Base-by-base conservation (phyloP, 2,329 filamentous ascomycete species). In the Cadophora sp. region DNA sequence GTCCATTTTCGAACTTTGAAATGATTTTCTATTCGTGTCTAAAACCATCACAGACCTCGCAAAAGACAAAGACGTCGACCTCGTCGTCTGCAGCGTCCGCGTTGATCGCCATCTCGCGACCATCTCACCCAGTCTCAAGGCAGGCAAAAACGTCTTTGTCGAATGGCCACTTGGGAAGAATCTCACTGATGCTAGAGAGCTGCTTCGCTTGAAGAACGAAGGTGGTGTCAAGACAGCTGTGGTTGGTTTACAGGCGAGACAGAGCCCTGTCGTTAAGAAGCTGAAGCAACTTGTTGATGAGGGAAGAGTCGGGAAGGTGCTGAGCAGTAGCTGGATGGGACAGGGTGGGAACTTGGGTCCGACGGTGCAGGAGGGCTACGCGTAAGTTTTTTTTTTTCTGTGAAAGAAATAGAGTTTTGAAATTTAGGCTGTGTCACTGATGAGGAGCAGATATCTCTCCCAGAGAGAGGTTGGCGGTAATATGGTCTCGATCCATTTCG, bases 191-290 rank as follows among this genome's bases (percentile, higher is more conserved):
- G 80, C 83, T 0, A 78, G 81, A 56, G 81, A 83, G 66, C 75
- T 87, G n/a, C 73, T 78, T 0, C 73, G 74, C 0, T 68, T 85
- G 11, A 83, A 83, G 1, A 77, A 79, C 50, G 68, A 77, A 48
- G 80, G 79, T 27, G 79, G 79, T 1, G 82, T 79, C 0, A 75
- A 50, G 78, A 77, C 4, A 8, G 66, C 69, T 81, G 75, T 86
- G 3, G 81, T 88, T 0, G 85, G 84, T 0, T 68, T 87, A 3
- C 87, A 89, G 71, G 85, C 84, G 0, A 79, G 83, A 0, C 71
- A 84, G 12, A 77, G 83, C 0, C 85, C 86, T 0, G 76, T 81
- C 1, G 31, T 70, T 1, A 64, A 63, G 50, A 66, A 68, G 74
- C 3, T 79, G 74, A 71, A 68, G n/a, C 77, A 82, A 14, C 48